phyloP scores from a whole-genome alignment of 768 basidiomycete genomes.

The Hericium erinaceus region DNA sequence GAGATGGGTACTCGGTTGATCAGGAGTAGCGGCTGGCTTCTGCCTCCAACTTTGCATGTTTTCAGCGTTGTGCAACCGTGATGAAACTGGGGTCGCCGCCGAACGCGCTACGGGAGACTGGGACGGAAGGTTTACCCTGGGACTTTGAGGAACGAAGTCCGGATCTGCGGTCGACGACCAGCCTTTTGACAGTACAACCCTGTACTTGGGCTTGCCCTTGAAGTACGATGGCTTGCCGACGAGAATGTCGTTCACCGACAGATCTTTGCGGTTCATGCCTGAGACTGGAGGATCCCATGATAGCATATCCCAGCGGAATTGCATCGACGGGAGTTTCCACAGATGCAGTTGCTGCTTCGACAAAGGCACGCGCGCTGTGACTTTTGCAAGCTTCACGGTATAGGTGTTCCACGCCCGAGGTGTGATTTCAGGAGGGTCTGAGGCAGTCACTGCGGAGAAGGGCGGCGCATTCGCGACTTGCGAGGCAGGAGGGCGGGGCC shows the following conservation, averaged over 20 bases:
- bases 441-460: not conserved
- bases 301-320: constrained; percentile 52
- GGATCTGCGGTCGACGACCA: not conserved
- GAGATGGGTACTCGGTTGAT: constrained; percentile 6
- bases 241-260: constrained; percentile 56
- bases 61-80: not conserved
- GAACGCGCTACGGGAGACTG: constrained; percentile 6
- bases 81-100: not conserved
- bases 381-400: constrained; percentile 28
- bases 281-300: constrained; percentile 66
- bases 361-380: constrained; percentile 27
- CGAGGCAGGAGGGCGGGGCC: not conserved
- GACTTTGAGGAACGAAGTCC: constrained; percentile 3
- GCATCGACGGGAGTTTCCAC: constrained; percentile 28
- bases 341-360: constrained; percentile 37
- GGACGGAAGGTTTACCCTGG: constrained; percentile 33
- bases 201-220: constrained; percentile 27
- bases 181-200: constrained; percentile 27
- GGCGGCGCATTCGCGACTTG: not conserved
- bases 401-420: constrained; percentile 1
- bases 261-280: constrained; percentile 50
- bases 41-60: constrained; percentile 19
- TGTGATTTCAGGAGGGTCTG: not conserved
- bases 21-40: constrained; percentile 25
- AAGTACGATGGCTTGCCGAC: constrained; percentile 35